Evolutionary conservation across 2,329 filamentous ascomycete genomes (phyloP), one percentile per base, ranked within the genome.

Genomic region (Exophiala calicioides): DNA sequence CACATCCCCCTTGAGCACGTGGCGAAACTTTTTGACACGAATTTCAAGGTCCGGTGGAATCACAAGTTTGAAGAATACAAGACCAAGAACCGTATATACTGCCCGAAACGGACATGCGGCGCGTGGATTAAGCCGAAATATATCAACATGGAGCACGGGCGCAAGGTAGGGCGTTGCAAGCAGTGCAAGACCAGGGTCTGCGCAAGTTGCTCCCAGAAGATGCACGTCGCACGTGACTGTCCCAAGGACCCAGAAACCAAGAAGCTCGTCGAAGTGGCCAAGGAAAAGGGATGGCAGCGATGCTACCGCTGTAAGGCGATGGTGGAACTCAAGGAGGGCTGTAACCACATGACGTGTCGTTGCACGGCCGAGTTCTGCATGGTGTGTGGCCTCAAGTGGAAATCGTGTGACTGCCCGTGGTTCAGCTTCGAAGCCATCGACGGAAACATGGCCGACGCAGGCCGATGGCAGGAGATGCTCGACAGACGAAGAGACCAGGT

Each of bases 301-400:
- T 95, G 90, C 66, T 87, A 83, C 66, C 85, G 77, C 58, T 95
- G 90, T 69, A 83, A 79, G 57, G 77, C 79, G 23, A 80, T 87
- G 72, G 85, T 94, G 33, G 86, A 94, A 65, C 70, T 89, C 38
- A 85, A 85, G 58, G 86, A 91, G 65, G 88, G 88, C 33, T 90
- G 86, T 67, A 90, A 91, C 68, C 89, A 91, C 64, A 91, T 94
- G 81, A 89, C 82, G 20, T 95, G 89, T 64, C 86, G 82, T 44
- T 95, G 90, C 61, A 84, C 80, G 43, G 87, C 87, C 20, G 80
- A 94, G 59, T 94, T 94, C 61, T 95, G 90, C 69, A 90, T 93
- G 80, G 77, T 88, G 19, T 95, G 90, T 62, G 89, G 86, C 16
- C 64, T 73, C 23, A 86, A 86, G 58, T 94, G 89, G 88, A 91